Base-by-base conservation (phyloP, 768 basidiomycete species). In the Collybia sp. region DNA sequence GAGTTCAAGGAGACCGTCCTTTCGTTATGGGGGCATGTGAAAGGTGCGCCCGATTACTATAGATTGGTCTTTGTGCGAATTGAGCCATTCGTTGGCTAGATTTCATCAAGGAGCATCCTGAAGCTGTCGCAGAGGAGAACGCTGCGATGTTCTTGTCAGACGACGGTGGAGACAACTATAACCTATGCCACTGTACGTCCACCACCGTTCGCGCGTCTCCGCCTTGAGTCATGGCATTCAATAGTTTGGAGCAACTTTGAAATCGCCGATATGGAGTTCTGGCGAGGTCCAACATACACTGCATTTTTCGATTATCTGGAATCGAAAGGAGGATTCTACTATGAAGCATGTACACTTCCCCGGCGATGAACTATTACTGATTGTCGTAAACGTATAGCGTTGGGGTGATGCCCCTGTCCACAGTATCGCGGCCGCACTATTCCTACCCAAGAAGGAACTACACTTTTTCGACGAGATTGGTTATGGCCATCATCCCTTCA, bases 341-440 rank as follows among this genome's bases (percentile, higher is more conserved):
- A 92, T 53, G 91, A 93, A 79, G 85, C 78, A 53, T 39, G 47
- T 54, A 12, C 8, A 36, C 16, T 16, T 3, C 17, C 17, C 35
- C 17, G 35, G 6, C 12, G 11, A 17, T 5, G 5, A 19, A 6
- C 31, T 20, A 11, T 41, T 38, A 25, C 18, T 12, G 11, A 11
- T 44, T 46, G 42, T 3, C 19, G 46, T 46, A 30, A 44, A 12
- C 41, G 49, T 40, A 30, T 32, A 90, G 80, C 82, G 91, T 30
- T 93, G 92, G 92, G 95, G 95, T 42, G 94, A 96, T 67, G 95
- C 95, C 12, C 82, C 82, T 9, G 80, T 93, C 8, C 90, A 93
- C 58, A 88, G 85, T 44, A 93, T 97, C 47, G 95, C 88, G 31
- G 93, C 87, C 1, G 85, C 94, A 0, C 70, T 98, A 9, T 89